Evolutionary conservation across 176 grass and related monocot species (phyloP).

Genomic region (Bothriochloa decipiens): DNA sequence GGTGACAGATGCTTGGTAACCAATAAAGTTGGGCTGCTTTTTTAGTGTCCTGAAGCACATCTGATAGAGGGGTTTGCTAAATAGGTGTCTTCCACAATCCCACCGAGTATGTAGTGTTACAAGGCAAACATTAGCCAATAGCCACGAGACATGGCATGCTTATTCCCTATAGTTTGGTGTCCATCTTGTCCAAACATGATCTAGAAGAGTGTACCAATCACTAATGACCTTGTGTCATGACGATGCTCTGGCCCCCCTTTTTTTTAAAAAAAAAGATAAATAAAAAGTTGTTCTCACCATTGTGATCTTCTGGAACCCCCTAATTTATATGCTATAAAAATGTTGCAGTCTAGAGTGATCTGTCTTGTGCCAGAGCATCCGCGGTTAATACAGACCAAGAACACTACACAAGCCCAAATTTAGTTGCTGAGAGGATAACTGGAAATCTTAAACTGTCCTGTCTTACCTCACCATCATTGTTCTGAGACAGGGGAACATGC

Average conservation of each 20-base stretch:
- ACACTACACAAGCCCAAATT: not conserved
- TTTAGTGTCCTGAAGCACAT: conserved; percentile 28
- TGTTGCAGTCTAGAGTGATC: conserved; percentile 17
- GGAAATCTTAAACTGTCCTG: conserved; percentile 47
- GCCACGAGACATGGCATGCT: not conserved
- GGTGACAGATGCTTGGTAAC: not conserved
- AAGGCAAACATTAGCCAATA: conserved; percentile 27
- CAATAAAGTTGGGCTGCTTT: conserved; percentile 3
- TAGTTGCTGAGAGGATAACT: conserved; percentile 22
- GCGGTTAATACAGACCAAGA: conserved; percentile 11
- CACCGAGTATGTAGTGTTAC: not conserved
- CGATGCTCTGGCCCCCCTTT: not conserved
- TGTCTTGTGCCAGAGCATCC: not conserved
- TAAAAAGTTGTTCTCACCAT: not conserved
- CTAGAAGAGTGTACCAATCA: conserved; percentile 11
- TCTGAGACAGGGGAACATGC: conserved; percentile 79
- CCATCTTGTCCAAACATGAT: not conserved
- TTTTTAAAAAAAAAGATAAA: not conserved
- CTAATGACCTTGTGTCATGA: not conserved
- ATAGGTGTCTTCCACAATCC: not conserved
- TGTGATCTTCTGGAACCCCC: not conserved
- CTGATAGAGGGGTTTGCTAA: not conserved
- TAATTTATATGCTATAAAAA: conserved; percentile 3
- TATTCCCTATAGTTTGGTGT: conserved; percentile 1
- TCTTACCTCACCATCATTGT: conserved; percentile 71